Base-by-base conservation (phyloP, 352 stramenopile genomes). In the Phytopythium litorale region DNA sequence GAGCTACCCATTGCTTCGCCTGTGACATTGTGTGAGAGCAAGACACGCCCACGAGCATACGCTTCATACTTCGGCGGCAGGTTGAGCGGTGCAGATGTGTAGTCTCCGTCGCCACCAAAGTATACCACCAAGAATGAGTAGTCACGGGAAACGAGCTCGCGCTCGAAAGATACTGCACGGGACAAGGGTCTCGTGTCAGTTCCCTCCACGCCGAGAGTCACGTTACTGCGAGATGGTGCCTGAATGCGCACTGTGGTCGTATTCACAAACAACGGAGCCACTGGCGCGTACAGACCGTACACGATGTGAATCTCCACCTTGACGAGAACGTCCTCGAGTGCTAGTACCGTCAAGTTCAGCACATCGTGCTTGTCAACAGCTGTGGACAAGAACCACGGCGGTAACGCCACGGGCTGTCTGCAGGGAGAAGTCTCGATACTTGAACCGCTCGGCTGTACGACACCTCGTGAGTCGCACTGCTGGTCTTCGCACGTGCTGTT, bases 221-320 rank as follows among this genome's bases (percentile, higher is more conserved):
- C 78, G 53, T 89, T 89, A 60, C 79, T 92, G 54, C 84, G 80
- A 13, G 71, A 70, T 0, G 88, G 86, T 0, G 77, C 79, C 64
- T 91, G 91, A 33, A 97, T 89, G 16, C 81, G 69, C 4, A 98
- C 83, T 3, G 71, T 82, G 30, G 95, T 96, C 11, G 93, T 91
- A 59, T 98, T 98, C 30, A 90, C 71, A 65, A 99, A 99, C 52
- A 97, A 94, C 30, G 90, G 75, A 3, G 87, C 85, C 0, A 82
- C 62, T 0, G 97, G 70, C 1, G 92, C 65, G 54, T 95, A 98
- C 18, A 98, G 51, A 13, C 96, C 97, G 71, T 99, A 89, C 58
- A 97, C 84, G 52, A 99, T 83, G 62, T 99, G 96, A 21, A 99
- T 78, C 67, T 99, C 94, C 23, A 98, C 86, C 53, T 97, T 97